Base-by-base conservation (phyloP, 495 filamentous ascomycete genomes). In the Neurospora intermedia region DNA sequence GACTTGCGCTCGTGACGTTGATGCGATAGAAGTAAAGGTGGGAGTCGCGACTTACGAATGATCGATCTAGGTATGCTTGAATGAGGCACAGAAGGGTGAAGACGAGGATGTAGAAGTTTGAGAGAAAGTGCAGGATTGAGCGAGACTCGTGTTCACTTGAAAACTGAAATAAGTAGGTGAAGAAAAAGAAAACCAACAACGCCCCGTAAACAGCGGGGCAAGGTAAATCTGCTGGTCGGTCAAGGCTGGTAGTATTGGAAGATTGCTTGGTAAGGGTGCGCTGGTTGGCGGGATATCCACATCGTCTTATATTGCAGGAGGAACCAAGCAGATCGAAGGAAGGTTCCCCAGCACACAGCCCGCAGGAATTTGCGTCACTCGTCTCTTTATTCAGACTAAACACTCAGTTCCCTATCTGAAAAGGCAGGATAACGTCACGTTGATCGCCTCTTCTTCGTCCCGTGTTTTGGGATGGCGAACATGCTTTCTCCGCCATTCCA, bases 241-340 rank as follows among this genome's bases (percentile, higher is more conserved):
- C 54, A 66, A 66, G 54, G 54, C 54, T 66, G 54, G 54, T 66
- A 66, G 54, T 66, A 66, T 66, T 66, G 54, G 54, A 27, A 54
- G 46, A 27, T 54, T 54, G 46, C 46, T 54, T 54, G 46, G 46
- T 54, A 54, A 54, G 46, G 46, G 46, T 66, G 54, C 54, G 72
- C 69, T 78, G 75, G 76, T 74, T 78, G 75, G 78, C 66, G 75
- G 74, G 72, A 77, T 71, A 74, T 70, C 75, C 48, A 69, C 62
- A 75, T 69, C 39, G 27, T 75, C 39, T 73, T 75, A 75, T 73
- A 76, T 74, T 74, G 45, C 59, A 41, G 54, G 54, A 66, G 54
- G 54, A 35, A 66, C 54, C 54, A 66, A 66, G 54, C 54, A 66
- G 54, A 66, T 66, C 54, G 23, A 66, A 62, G 54, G 27, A 27